Percentiles rank a stretch among this genome's conserved stretches.
These are phyloP conservation scores for Dissophora globulifera DNA, from an alignment of 192 early-diverging fungal species.

Conservation along the genomic window DNA sequence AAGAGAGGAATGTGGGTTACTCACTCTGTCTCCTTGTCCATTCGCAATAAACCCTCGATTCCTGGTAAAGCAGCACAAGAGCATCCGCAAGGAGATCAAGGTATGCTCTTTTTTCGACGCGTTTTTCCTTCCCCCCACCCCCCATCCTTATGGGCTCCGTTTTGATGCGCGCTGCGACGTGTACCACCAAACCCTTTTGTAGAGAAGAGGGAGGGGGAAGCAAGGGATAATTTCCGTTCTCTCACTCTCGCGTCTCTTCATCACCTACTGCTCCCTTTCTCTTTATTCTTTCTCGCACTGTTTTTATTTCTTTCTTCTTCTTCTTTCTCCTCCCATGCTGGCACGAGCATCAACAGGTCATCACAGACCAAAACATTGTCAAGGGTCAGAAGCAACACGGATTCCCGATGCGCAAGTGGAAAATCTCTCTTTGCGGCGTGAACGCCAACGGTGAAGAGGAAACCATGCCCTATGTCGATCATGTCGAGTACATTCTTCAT, in stretches of 20 bases:
- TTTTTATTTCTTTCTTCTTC: no score
- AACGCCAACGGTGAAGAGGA: slow-evolving; percentile 51
- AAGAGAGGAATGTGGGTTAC: no score
- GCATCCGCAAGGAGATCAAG: slow-evolving; percentile 48
- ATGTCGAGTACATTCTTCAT: slow-evolving; percentile 64
- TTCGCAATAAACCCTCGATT: background rate
- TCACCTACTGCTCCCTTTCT: no score
- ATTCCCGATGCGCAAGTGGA: slow-evolving; percentile 60
- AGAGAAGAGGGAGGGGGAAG: no score
- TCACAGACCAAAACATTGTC: slow-evolving; percentile 48
- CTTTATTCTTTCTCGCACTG: background rate
- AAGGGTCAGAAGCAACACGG: slow-evolving; percentile 54
- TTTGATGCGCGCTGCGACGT: background rate
- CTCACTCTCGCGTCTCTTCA: no score
- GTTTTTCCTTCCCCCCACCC: no score
- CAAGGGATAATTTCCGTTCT: no score
- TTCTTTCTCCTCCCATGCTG: background rate
- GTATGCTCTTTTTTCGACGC: slow-evolving; percentile 10
- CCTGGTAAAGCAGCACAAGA: slow-evolving; percentile 13
- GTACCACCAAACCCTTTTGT: no score
- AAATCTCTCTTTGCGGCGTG: slow-evolving; percentile 54
- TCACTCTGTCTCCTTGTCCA: background rate
- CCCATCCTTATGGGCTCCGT: no score
- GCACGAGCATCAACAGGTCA: slow-evolving; percentile 14
- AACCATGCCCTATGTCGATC: slow-evolving; percentile 54